Evolutionary conservation across 331 rosid genomes (phyloP), one percentile per base, ranked within the genome.

Genomic region (Dryas integrifolia): DNA sequence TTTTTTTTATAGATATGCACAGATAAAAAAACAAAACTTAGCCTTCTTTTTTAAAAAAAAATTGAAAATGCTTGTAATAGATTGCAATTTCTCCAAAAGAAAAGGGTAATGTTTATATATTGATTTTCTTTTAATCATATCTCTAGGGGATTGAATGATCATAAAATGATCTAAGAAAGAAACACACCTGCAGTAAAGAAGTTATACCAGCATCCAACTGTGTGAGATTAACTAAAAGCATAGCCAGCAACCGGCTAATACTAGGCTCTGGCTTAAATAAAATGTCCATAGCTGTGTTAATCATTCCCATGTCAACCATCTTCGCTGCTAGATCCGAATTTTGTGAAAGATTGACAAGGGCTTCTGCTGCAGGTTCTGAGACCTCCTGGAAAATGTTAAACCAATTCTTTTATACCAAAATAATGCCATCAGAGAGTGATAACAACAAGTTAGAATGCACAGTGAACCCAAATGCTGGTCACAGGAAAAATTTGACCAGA

Each of bases 201-300:
- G 82, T 72, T 43, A 58, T 77, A 49, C 96, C 97, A 46, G 77
- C 82, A 76, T 86, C 95, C 63, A 81, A 78, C 73, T 90, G 98
- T 9, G 98, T 94, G 69, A 94, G 88, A 81, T 94, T 94, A 38
- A 94, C 97, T 65, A 94, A 84, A 75, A 91, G 96, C 98, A 94
- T 94, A 9, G 85, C 91, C 82, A 93, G 87, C 84, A 94, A 88
- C 14, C 76, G 79, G 56, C 84, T 74, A 73, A 86, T 76, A 66
- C 79, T 45, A 58, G 89, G 88, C 24, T 82, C 90, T 1, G 92
- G 88, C 80, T 82, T 89, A 64, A 84, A 88, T 67, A 94, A 74
- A 30, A 91, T 85, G 67, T 91, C 95, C 96, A 89, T 89, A 26
- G 84, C 82, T 21, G 76, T 74, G 80, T 79, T 84, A 58, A 85